Conservation (phyloP, 2,329 filamentous ascomycete genomes). For the Colletotrichum cuscutae region DNA sequence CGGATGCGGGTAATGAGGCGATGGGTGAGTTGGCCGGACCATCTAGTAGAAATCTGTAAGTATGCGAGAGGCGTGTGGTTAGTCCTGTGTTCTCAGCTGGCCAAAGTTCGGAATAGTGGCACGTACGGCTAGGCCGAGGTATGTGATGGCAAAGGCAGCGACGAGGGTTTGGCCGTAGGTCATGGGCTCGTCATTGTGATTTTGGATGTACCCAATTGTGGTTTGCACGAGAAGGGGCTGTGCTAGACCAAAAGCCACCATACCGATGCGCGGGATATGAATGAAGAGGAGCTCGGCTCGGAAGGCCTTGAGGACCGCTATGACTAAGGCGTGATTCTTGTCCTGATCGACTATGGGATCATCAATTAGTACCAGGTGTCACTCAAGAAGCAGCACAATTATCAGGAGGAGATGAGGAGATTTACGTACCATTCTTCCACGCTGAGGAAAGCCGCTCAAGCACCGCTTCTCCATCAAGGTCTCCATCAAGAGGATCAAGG, state of each 20-base stretch:
- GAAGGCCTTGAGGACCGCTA: conserved; percentile 2
- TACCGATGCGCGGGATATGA: conserved; percentile 42
- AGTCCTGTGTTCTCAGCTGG: not conserved
- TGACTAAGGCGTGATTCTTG: not conserved
- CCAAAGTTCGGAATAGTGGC: too few relatives aligned
- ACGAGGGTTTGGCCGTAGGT: conserved; percentile 50
- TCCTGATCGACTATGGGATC: not conserved
- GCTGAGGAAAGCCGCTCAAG: not conserved
- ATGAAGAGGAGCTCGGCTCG: conserved; percentile 40
- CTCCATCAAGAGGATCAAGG: conserved; percentile 16
- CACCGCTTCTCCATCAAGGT: not conserved
- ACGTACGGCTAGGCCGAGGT: conserved; percentile 49
- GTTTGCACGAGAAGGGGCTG: conserved; percentile 56
- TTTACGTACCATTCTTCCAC: conserved; percentile 5
- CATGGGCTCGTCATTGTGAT: not conserved
- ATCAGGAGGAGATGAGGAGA: too few relatives aligned
- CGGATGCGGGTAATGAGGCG: conserved; percentile 40
- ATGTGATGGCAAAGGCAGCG: conserved; percentile 51
- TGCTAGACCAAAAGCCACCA: conserved; percentile 52
- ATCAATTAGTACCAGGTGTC: not conserved
- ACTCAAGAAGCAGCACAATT: too few relatives aligned
- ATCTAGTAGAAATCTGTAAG: not conserved
- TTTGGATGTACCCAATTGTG: conserved; percentile 27
- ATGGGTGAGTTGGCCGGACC: conserved; percentile 36
- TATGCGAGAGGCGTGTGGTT: not conserved